Base-by-base conservation (phyloP, 2,329 filamentous ascomycete species). In the Fusarium odoratissimum region DNA sequence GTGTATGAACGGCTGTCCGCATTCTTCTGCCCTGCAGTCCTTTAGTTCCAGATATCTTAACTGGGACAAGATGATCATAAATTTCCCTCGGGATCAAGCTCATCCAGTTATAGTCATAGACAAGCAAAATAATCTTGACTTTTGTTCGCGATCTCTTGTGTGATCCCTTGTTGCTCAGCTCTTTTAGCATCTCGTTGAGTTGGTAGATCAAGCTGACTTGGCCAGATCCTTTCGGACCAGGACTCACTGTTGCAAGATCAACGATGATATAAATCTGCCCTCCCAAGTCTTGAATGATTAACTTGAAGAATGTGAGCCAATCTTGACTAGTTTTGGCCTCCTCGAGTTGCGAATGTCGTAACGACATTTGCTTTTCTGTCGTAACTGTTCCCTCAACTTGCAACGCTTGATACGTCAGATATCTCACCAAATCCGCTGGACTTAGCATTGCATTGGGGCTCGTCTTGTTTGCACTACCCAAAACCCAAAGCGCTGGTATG, bases 291-390 rank as follows among this genome's bases (percentile, higher is more conserved):
- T 38, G 16, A 1, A 71, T 35, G 3, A 55, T 28, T 1, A 37
- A 4, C 5, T 33, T 57, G 5, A 67, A 57, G 2, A 72, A 44
- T 4, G 3, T 11, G 9, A 71, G 28, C 54, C 58, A 60, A 4
- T 60, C 54, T 13, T 35, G 31, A 1, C 49, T n/a, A 2, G n/a
- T 60, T 0, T 45, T 58, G 0, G 62, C 8, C 1, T 31, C 61
- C 11, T 71, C 38, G 9, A 71, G 38, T 2, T 71, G 62, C 0
- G 54, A 63, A 19, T 46, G 30, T 0, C 56, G 5, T 12, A 60
- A 10, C 6, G 69, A 63, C 35, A 71, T 48, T 1, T 67, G 31
- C 23, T 57, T 67, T 16, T 71, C 69, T 1, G 62, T 63, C 0
- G 41, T 56, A 1, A 55, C 14, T 13, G 3, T 40, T 6, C 54